Evolutionary conservation across 805 yeast genomes (phyloP).

Genomic region (Tetrapisispora iriomotensis): DNA sequence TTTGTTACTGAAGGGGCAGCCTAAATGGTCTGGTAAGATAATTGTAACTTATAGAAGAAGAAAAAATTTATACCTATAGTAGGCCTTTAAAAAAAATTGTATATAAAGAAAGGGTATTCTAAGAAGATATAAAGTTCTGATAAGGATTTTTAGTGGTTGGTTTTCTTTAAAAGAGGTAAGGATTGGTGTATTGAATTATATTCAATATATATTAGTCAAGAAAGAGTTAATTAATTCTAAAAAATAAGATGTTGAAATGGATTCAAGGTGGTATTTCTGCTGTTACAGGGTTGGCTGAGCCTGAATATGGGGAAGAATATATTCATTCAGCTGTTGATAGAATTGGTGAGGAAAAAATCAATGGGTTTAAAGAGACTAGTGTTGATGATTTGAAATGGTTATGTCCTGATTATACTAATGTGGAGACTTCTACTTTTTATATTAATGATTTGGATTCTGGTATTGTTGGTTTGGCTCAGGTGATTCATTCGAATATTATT

Average conservation of each 20-base stretch:
- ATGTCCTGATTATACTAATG: conserved; percentile 72
- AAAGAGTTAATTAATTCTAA: not conserved
- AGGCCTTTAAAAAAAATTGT: too few species aligned
- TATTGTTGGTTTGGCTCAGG: conserved; percentile 79
- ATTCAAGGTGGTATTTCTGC: conserved; percentile 83
- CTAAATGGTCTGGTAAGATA: too few species aligned
- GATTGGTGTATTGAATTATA: not conserved
- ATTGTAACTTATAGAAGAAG: too few species aligned
- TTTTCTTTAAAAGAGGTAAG: too few species aligned
- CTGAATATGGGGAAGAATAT: conserved; percentile 89
- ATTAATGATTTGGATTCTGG: conserved; percentile 55
- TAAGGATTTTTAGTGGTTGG: too few species aligned
- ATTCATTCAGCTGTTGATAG: conserved; percentile 71
- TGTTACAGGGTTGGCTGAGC: conserved; percentile 95
- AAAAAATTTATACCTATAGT: too few species aligned
- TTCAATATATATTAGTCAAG: not conserved
- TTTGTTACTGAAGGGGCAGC: too few species aligned
- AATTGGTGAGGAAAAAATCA: conserved; percentile 36
- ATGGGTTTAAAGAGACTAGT: conserved; percentile 50
- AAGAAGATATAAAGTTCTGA: too few species aligned
- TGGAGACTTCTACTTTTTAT: conserved; percentile 92
- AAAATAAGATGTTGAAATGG: conserved; percentile 55
- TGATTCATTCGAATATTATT: conserved; percentile 85
- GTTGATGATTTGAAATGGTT: conserved; percentile 68
- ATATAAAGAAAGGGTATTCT: too few species aligned